These are phyloP conservation scores for Trichophyton benhamiae DNA, from an alignment of 2,329 filamentous ascomycete genomes.

Conservation along the genomic window DNA sequence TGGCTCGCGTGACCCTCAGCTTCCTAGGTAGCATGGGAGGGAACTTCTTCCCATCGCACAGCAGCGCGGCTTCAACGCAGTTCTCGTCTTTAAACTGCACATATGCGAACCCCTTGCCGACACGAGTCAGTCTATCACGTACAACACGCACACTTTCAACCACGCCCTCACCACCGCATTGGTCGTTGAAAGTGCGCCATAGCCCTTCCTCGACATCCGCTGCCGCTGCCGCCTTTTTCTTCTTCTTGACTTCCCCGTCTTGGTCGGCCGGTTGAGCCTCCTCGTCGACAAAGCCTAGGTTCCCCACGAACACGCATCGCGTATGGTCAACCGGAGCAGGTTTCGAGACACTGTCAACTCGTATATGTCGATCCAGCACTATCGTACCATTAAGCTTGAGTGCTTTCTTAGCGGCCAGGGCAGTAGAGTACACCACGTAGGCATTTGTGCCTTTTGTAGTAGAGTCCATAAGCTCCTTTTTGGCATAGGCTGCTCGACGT, in stretches of 20 bases:
- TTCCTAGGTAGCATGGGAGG: conserved; percentile 84
- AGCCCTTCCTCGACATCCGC: conserved; percentile 81
- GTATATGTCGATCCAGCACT: conserved; percentile 74
- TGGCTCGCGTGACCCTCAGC: conserved; percentile 50
- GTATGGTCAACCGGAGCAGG: conserved; percentile 70
- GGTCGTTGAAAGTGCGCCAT: conserved; percentile 31
- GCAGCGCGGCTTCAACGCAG: conserved; percentile 76
- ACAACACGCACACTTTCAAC: conserved; percentile 91
- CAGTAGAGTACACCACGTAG: conserved; percentile 76
- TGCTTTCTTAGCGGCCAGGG: conserved; percentile 62
- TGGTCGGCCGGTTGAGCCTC: conserved; percentile 53
- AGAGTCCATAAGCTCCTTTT: conserved; percentile 75
- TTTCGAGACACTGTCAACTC: conserved; percentile 83
- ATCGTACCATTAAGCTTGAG: conserved; percentile 69
- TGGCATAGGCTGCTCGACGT: conserved; percentile 89
- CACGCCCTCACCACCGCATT: conserved; percentile 40
- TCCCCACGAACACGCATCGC: conserved; percentile 91
- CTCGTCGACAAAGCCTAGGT: conserved; percentile 90
- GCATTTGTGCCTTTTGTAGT: conserved; percentile 91
- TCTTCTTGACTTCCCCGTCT: conserved; percentile 53
- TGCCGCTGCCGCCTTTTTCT: conserved; percentile 56
- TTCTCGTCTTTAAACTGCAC: conserved; percentile 91
- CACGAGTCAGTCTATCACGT: conserved; percentile 75
- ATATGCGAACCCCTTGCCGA: conserved; percentile 95
- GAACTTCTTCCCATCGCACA: conserved; percentile 82